Evolutionary conservation across 2,329 filamentous ascomycete genomes (phyloP).

Genomic region (Macrophomina pseudophaseolina): DNA sequence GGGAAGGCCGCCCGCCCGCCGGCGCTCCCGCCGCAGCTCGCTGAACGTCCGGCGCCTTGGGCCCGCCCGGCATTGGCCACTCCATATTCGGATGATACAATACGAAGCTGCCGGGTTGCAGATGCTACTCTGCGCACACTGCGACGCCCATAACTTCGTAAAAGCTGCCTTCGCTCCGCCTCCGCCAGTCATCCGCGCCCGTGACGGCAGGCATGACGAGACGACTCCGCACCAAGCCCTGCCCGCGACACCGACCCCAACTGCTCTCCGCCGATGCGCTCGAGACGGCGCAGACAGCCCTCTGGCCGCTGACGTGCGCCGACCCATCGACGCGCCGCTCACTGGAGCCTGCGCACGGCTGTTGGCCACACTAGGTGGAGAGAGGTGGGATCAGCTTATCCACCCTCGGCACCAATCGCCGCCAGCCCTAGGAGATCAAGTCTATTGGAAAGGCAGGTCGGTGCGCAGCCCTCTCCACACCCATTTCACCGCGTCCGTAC

Average conservation of each 20-base stretch:
- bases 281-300: background rate
- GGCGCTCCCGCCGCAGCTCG: constrained; percentile 1
- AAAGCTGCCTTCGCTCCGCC: background rate
- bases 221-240: constrained; percentile 13
- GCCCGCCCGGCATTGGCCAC: constrained; percentile 18
- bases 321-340: background rate
- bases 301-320: constrained; percentile 19
- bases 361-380: constrained; percentile 15
- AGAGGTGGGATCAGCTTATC: constrained; percentile 21
- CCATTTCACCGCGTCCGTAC: constrained; percentile 4
- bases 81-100: constrained; percentile 2
- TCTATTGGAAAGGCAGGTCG: constrained; percentile 21
- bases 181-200: constrained; percentile 12
- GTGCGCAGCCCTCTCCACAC: constrained; percentile 18
- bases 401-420: constrained; percentile 17
- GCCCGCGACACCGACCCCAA: constrained; percentile 11
- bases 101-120: constrained; percentile 10
- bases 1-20: background rate
- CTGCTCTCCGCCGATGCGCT: too few relatives aligned
- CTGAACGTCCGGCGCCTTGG: background rate
- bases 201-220: constrained; percentile 8
- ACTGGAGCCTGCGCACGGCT: constrained; percentile 12
- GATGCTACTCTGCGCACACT: constrained; percentile 18
- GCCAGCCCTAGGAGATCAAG: constrained; percentile 21
- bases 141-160: constrained; percentile 15